phyloP scores from a whole-genome alignment of 83 land plant genomes.

The Isoetes engelmannii region DNA sequence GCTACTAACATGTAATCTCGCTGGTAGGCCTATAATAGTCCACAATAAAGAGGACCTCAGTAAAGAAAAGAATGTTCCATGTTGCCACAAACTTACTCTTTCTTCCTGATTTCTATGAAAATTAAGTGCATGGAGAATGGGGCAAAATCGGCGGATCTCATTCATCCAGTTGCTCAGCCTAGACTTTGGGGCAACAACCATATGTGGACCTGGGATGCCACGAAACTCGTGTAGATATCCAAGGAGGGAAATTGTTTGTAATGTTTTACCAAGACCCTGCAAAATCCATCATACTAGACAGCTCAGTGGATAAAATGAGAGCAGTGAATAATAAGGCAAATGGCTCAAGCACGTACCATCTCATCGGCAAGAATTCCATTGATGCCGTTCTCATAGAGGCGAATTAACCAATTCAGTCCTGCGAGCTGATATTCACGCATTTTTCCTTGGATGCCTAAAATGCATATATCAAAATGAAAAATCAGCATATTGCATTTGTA shows the following conservation, averaged over 20 bases:
- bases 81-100: slow-evolving; percentile 42
- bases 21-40: slow-evolving; percentile 49
- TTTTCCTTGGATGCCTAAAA: slow-evolving; percentile 82
- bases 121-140: slow-evolving; percentile 75
- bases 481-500: too few relatives aligned
- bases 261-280: slow-evolving; percentile 94
- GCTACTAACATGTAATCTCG: slow-evolving; percentile 71
- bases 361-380: slow-evolving; percentile 99
- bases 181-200: slow-evolving; percentile 99
- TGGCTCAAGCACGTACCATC: slow-evolving; percentile 49
- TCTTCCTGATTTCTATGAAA: slow-evolving; percentile 97
- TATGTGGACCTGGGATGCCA: slow-evolving; percentile 94
- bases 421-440: slow-evolving; percentile 99
- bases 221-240: slow-evolving; percentile 90
- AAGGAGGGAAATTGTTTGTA: slow-evolving; percentile 92
- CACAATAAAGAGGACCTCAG: slow-evolving; percentile 4
- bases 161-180: slow-evolving; percentile 99
- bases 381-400: slow-evolving; percentile 96
- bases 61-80: not conserved
- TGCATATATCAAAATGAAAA: not conserved
- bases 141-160: slow-evolving; percentile 90
- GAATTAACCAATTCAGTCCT: slow-evolving; percentile 95
- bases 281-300: not conserved
- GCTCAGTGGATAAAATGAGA: not conserved
- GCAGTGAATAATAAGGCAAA: not conserved